Evolutionary conservation across 2,329 filamentous ascomycete species (phyloP), one percentile per base, ranked within the genome.

Genomic region (Lecanoromycetidae sp.): DNA sequence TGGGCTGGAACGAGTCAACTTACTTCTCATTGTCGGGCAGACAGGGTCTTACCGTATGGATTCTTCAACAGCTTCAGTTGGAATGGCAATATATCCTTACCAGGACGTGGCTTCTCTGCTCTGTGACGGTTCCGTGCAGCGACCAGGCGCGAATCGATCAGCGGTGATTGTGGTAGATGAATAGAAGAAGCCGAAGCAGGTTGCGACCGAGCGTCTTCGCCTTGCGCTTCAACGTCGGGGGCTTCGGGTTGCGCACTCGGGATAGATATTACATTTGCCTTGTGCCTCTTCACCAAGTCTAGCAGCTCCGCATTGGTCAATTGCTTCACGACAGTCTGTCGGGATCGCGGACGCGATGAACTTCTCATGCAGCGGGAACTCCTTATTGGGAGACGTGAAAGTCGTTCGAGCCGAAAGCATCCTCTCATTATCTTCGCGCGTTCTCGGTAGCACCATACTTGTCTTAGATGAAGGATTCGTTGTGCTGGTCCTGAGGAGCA

Each of bases 21-120:
- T 27, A 12, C 15, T 20, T 30, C 9, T 42, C 17, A 9, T 15
- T 13, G n/a, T 23, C 22, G 3, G 7, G n/a, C 17, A 20, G 34
- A n/a, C 23, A 19, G n/a, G n/a, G n/a, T n/a, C n/a, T n/a, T 52
- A 51, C 53, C 53, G 29, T 41, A 55, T 17, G 53, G 52, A 36
- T 55, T 55, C n/a, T 45, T 50, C 5, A 22, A 30, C 15, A 55
- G 41, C 43, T 48, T 53, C 34, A 44, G 32, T 36, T 51, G 43
- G 30, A 51, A 52, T 5, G 15, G n/a, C 37, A 51, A 45, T 12
- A 25, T 36, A 23, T 54, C 40, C 15, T 35, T 39, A 12, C 43
- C 43, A 12, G 43, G 48, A 37, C n/a, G 37, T n/a, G 32, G 35
- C 23, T 53, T 55, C 23, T 26, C 26, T 17, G 10, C 37, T 40